Evolutionary conservation across 371 early-diverging fungal genomes (phyloP).

Genomic region (Saksenaea vasiformis): DNA sequence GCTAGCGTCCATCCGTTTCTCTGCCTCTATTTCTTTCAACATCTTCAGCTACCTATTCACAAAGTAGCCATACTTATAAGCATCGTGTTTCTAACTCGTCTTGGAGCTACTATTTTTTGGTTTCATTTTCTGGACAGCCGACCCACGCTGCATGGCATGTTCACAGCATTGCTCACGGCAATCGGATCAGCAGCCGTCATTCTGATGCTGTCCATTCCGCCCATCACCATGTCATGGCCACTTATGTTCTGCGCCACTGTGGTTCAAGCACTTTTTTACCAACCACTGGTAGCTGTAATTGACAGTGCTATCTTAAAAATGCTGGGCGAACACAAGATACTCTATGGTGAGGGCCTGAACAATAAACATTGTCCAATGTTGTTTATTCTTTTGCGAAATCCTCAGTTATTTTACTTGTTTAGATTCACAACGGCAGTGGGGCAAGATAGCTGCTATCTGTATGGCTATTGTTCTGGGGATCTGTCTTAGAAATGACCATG

Average conservation of each 20-base stretch:
- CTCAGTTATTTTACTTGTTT: neutral
- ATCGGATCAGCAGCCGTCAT: conserved; percentile 35
- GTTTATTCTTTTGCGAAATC: too few relatives aligned
- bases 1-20: conserved; percentile 41
- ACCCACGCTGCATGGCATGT: conserved; percentile 35
- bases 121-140: conserved; percentile 29
- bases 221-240: conserved; percentile 24
- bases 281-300: conserved; percentile 21
- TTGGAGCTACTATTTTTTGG: conserved; percentile 32
- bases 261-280: conserved; percentile 33
- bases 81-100: conserved; percentile 16
- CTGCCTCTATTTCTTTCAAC: conserved; percentile 34
- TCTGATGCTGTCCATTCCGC: conserved; percentile 36
- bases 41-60: conserved; percentile 27
- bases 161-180: conserved; percentile 40
- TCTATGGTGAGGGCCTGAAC: conserved; percentile 9
- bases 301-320: conserved; percentile 30
- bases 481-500: conserved; percentile 45
- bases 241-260: conserved; percentile 31
- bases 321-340: conserved; percentile 23
- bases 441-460: conserved; percentile 27
- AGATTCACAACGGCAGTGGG: conserved; percentile 35
- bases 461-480: conserved; percentile 37
- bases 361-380: neutral
- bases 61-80: conserved; percentile 25